These are phyloP conservation scores for Straminergon stramineum DNA, from an alignment of 225 moss, liverwort and hornwort species.

Conservation along the genomic window DNA sequence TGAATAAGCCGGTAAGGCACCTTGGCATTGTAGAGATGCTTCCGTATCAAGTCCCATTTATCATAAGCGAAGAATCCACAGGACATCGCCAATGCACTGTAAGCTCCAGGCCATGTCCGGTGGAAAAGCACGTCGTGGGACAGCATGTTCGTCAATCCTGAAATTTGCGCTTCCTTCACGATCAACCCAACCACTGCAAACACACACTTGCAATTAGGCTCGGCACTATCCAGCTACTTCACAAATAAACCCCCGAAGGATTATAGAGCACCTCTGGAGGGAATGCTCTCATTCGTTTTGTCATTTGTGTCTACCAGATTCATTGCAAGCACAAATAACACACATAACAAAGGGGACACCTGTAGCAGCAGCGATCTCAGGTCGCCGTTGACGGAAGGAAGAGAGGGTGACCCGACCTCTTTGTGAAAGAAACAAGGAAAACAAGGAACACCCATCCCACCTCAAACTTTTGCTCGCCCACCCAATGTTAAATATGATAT, in stretches of 20 bases:
- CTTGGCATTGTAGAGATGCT: slow-evolving; percentile 52
- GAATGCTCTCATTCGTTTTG: background rate
- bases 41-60: slow-evolving; percentile 51
- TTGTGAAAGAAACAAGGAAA: too few relatives aligned
- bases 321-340: background rate
- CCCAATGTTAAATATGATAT: too few relatives aligned
- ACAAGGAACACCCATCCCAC: too few relatives aligned
- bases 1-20: slow-evolving; percentile 62
- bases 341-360: too few relatives aligned
- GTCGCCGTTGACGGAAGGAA: too few relatives aligned
- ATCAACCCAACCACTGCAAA: slow-evolving; percentile 64
- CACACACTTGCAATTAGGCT: background rate
- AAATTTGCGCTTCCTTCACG: slow-evolving; percentile 20
- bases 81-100: slow-evolving; percentile 42
- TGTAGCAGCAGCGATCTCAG: too few relatives aligned
- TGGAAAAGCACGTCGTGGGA: slow-evolving; percentile 36
- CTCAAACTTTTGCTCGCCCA: too few relatives aligned
- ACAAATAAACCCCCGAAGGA: background rate
- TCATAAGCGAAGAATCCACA: slow-evolving; percentile 89
- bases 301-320: background rate
- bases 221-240: background rate
- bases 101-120: slow-evolving; percentile 30
- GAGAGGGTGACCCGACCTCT: too few relatives aligned
- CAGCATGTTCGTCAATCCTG: slow-evolving; percentile 40
- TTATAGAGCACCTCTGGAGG: background rate